Evolutionary conservation across 2,329 filamentous ascomycete genomes (phyloP), one percentile per base, ranked within the genome.

Genomic region (Ramichloridium luteum): DNA sequence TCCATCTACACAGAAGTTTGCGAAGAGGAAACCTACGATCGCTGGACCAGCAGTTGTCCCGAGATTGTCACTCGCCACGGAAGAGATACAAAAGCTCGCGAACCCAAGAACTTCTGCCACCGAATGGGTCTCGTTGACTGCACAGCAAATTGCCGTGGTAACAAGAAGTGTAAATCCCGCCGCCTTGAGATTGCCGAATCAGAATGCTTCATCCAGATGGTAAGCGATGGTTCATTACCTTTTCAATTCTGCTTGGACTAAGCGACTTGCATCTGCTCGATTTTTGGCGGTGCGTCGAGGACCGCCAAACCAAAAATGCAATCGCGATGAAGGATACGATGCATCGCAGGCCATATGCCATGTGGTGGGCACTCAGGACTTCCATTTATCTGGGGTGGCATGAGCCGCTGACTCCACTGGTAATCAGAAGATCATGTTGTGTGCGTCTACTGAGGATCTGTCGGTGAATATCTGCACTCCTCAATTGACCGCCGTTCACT

Each of bases 71-170:
- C n/a, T n/a, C n/a, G n/a, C 20, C 8, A n/a, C 20, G 8, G 20
- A 23, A 8, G n/a, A n/a, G 20, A 23, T n/a, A 23, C 20, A 23
- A n/a, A 23, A 23, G 20, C 20, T 23, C n/a, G n/a, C n/a, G 20
- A 23, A 8, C 8, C 8, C 20, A n/a, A n/a, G 20, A 8, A 23
- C n/a, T n/a, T 23, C 20, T n/a, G n/a, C 8, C n/a, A n/a, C 20
- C n/a, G 20, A 23, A 23, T 23, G 20, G n/a, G 20, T 23, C 20
- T 23, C 20, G n/a, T 8, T 23, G 8, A n/a, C 8, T n/a, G n/a
- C n/a, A n/a, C 20, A 23, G 20, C 20, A 23, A 8, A 23, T 8
- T n/a, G n/a, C n/a, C 8, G 20, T 23, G 20, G 20, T 23, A 23
- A 8, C 20, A 23, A 23, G 20, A 23, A 23, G 20, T n/a, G 20